A percentile compares a stretch with the other conserved stretches of the same genome.
phyloP scores from a whole-genome alignment of 2,329 filamentous ascomycete species.

The Cladosporium oxysporum region DNA sequence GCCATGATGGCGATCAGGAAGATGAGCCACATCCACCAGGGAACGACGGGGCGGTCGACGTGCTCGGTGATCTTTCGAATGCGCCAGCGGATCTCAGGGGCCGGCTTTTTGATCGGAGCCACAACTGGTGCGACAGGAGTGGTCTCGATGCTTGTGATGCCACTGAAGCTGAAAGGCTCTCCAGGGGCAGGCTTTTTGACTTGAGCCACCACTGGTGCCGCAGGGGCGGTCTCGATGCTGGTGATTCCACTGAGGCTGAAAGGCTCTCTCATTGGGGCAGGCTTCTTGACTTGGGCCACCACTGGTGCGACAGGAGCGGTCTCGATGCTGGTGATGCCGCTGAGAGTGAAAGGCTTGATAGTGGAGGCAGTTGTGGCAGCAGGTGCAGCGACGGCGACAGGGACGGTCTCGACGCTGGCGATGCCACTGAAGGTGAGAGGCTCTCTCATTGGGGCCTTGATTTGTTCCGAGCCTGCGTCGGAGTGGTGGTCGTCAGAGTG shows the following conservation, averaged over 20 bases:
- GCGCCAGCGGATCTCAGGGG: not conserved
- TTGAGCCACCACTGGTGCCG: not conserved
- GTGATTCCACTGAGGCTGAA: not conserved
- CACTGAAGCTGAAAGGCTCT: not conserved
- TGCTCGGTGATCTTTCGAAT: not conserved
- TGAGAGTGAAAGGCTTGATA: not conserved
- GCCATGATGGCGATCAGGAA: not conserved
- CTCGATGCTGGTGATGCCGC: not conserved
- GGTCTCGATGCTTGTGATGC: not conserved
- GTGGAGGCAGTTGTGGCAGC: not conserved
- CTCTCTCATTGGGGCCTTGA: not conserved
- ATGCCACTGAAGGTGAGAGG: not conserved
- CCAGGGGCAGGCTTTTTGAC: not conserved
- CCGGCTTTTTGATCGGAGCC: not conserved
- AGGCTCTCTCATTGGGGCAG: not conserved
- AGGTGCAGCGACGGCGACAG: not conserved
- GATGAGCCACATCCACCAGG: conserved; percentile 12
- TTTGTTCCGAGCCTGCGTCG: not conserved
- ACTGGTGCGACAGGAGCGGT: not conserved
- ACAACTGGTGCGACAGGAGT: not conserved
- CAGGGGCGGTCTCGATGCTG: not conserved
- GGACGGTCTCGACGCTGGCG: not conserved
- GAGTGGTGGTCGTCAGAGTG: not conserved
- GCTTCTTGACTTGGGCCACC: not conserved
- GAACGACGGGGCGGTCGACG: conserved; percentile 3